A percentile compares a stretch with the other conserved stretches of the same genome.
Evolutionary conservation across 2,329 filamentous ascomycete species (phyloP).

Genomic region (Penicillium brevicompactum): DNA sequence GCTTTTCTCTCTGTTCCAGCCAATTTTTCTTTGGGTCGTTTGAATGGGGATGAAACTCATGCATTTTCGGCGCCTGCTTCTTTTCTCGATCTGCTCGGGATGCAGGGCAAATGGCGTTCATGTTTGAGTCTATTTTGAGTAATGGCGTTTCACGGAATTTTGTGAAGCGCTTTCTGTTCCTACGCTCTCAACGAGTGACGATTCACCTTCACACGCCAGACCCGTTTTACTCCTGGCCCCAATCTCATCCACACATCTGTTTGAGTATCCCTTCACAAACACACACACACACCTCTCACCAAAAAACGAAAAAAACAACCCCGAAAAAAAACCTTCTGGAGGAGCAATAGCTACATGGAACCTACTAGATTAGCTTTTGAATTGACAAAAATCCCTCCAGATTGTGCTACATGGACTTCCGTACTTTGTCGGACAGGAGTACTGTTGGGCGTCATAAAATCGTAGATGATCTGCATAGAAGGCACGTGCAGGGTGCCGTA

Average conservation of each 20-base stretch:
- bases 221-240: neutral
- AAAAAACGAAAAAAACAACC: conserved; percentile 16
- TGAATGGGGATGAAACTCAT: conserved; percentile 12
- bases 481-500: conserved; percentile 23
- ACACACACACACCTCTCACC: neutral
- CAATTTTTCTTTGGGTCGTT: conserved; percentile 3
- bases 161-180: neutral
- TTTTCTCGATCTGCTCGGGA: conserved; percentile 9
- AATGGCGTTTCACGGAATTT: conserved; percentile 19
- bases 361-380: conserved; percentile 26
- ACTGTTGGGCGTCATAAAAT: too few species aligned
- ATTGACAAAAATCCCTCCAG: conserved; percentile 34
- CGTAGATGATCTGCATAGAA: conserved; percentile 12
- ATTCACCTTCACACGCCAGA: conserved; percentile 3
- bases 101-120: conserved; percentile 23
- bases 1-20: conserved; percentile 13
- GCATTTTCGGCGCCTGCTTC: conserved; percentile 20
- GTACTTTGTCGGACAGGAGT: too few species aligned
- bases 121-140: conserved; percentile 3
- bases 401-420: neutral
- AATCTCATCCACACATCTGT: neutral
- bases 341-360: conserved; percentile 26
- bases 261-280: neutral
- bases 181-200: conserved; percentile 6
- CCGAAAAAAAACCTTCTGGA: conserved; percentile 25